These are phyloP conservation scores for Chlorophyllum brunneum DNA, from an alignment of 768 basidiomycete species.

Conservation along the genomic window DNA sequence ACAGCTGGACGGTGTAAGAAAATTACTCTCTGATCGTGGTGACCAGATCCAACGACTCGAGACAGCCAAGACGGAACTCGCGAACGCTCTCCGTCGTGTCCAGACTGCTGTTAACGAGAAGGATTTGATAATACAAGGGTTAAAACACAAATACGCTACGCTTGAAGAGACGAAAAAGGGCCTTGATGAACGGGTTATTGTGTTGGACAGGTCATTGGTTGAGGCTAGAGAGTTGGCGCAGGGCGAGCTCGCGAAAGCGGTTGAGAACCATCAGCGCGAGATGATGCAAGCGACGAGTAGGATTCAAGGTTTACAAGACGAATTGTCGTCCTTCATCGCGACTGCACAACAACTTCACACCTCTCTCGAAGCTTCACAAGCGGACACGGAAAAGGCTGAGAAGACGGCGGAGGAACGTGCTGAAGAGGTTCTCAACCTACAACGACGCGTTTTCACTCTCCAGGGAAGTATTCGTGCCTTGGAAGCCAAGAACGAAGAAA, in stretches of 20 bases:
- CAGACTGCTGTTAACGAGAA: conserved; percentile 1
- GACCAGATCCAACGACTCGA: not conserved
- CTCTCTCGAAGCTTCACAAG: not conserved
- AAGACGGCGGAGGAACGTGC: not conserved
- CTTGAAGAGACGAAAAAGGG: not conserved
- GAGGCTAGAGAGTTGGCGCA: not conserved
- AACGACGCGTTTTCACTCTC: not conserved
- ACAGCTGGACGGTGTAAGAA: not conserved
- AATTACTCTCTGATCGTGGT: not conserved
- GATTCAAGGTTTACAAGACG: conserved; percentile 1
- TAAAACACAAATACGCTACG: not conserved
- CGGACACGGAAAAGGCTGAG: not conserved
- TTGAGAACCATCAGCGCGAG: not conserved
- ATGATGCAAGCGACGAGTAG: not conserved
- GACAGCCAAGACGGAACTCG: not conserved
- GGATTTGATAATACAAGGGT: not conserved
- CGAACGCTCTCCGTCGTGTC: not conserved
- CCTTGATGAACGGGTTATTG: not conserved
- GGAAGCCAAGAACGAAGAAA: conserved; percentile 1
- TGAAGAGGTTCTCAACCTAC: not conserved
- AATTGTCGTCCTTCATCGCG: conserved; percentile 1
- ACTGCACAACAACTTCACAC: conserved; percentile 4
- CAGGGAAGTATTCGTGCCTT: not conserved
- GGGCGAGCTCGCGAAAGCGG: not conserved
- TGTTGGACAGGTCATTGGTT: not conserved